Percentiles rank a stretch among this genome's conserved stretches.
Conservation (phyloP, 345 rosid species). For the Aquilaria yunnanensis region DNA sequence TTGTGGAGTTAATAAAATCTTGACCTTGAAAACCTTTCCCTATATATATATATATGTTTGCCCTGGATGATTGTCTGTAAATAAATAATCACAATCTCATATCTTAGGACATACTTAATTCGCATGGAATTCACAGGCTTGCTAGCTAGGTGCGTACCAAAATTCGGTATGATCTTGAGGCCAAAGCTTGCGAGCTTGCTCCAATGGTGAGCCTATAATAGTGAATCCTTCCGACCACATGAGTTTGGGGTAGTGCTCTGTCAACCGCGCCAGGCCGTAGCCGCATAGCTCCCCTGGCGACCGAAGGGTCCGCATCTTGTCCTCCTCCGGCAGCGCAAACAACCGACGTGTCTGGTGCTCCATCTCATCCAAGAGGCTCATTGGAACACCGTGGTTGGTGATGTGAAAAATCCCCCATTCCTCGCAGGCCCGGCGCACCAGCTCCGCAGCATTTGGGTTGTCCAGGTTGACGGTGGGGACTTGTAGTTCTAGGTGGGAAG, state of each 20-base stretch:
- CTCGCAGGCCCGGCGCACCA: constrained; percentile 54
- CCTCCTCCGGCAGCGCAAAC: constrained; percentile 51
- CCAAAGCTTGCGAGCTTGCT: constrained; percentile 67
- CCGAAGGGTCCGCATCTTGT: constrained; percentile 48
- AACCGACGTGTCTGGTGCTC: constrained; percentile 36
- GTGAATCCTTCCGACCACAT: constrained; percentile 91
- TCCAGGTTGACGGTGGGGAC: constrained; percentile 51
- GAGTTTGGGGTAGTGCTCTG: constrained; percentile 56
- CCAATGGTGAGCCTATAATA: constrained; percentile 49
- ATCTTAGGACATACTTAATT: too few relatives aligned
- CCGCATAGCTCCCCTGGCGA: constrained; percentile 47
- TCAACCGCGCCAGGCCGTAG: constrained; percentile 53
- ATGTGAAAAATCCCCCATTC: constrained; percentile 76
- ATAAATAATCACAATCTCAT: too few relatives aligned
- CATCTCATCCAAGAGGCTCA: constrained; percentile 27
- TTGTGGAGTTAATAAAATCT: too few relatives aligned
- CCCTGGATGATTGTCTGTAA: too few relatives aligned
- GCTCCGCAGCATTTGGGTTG: constrained; percentile 23
- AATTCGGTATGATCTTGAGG: constrained; percentile 46
- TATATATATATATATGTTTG: too few relatives aligned
- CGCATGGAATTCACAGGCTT: constrained; percentile 1
- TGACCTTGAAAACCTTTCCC: too few relatives aligned
- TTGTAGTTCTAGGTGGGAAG: constrained; percentile 1
- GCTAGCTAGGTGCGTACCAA: constrained; percentile 26
- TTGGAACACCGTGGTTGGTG: constrained; percentile 61